phyloP scores from a whole-genome alignment of 768 basidiomycete species.

The Termitomyces sp. region DNA sequence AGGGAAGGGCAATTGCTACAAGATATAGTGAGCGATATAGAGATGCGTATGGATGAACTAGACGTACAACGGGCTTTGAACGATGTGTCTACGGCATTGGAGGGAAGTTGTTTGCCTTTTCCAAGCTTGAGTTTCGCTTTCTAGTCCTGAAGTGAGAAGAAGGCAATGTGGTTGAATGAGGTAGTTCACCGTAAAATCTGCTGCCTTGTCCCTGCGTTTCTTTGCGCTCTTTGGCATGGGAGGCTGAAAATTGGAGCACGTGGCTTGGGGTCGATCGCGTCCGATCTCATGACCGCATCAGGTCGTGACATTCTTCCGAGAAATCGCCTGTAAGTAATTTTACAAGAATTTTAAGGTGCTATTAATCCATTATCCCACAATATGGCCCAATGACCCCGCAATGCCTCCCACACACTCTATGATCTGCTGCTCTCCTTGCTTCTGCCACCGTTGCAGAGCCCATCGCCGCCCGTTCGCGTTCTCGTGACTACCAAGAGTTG shows the following conservation, averaged over 20 bases:
- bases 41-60: not conserved
- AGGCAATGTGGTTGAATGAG: not conserved
- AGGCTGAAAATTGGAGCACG: conserved; percentile 2
- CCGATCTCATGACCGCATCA: not conserved
- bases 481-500: conserved; percentile 36
- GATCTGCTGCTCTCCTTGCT: conserved; percentile 6
- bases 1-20: conserved; percentile 84
- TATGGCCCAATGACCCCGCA: not conserved
- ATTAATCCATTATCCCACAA: not conserved
- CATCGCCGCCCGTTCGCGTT: not conserved
- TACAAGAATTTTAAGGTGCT: not conserved
- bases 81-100: conserved; percentile 91
- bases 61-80: conserved; percentile 91
- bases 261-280: not conserved
- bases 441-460: conserved; percentile 4
- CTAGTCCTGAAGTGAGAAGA: conserved; percentile 32
- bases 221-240: conserved; percentile 82
- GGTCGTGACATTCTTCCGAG: conserved; percentile 20
- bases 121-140: conserved; percentile 97
- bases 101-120: conserved; percentile 80
- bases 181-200: conserved; percentile 70
- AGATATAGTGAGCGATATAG: not conserved
- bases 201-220: conserved; percentile 82
- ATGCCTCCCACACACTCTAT: conserved; percentile 7
- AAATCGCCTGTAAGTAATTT: not conserved